Evolutionary conservation across 2,329 filamentous ascomycete species (phyloP).

Genomic region (Hymenoscyphus fructigenus): DNA sequence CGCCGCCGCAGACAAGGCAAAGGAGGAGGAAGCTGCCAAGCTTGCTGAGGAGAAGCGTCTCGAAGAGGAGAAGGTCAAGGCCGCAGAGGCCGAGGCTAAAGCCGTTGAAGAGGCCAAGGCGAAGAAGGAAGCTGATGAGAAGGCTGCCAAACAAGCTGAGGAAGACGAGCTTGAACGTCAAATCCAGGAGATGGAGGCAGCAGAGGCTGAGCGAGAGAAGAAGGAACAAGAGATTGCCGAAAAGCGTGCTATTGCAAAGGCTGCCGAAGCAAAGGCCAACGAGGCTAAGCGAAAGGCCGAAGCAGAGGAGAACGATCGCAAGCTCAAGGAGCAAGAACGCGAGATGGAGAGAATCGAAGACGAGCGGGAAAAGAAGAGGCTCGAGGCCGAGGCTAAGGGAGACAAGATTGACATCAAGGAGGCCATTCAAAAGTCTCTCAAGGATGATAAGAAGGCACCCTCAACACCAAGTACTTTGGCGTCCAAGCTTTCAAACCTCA

Average conservation of each 20-base stretch:
- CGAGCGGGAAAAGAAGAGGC: slow-evolving; percentile 60
- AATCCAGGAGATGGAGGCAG: slow-evolving; percentile 56
- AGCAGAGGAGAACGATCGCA: slow-evolving; percentile 59
- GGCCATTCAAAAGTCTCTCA: slow-evolving; percentile 21
- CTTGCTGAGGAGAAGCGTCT: slow-evolving; percentile 35
- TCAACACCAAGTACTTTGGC: slow-evolving; percentile 35
- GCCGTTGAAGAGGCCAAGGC: slow-evolving; percentile 39
- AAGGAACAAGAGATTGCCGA: slow-evolving; percentile 37
- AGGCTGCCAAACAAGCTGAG: slow-evolving; percentile 41
- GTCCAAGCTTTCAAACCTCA: slow-evolving; percentile 52
- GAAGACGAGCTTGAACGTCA: slow-evolving; percentile 60
- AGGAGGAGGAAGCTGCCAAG: slow-evolving; percentile 34
- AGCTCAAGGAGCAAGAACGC: slow-evolving; percentile 69
- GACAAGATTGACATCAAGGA: slow-evolving; percentile 26
- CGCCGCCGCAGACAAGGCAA: neutral
- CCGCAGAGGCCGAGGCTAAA: slow-evolving; percentile 35
- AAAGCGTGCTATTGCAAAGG: slow-evolving; percentile 37
- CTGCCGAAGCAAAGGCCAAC: slow-evolving; percentile 41
- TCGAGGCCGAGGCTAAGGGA: slow-evolving; percentile 41
- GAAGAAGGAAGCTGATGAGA: slow-evolving; percentile 36
- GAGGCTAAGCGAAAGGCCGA: slow-evolving; percentile 49
- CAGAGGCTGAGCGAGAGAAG: slow-evolving; percentile 36
- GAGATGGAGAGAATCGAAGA: slow-evolving; percentile 74
- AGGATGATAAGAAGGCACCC: slow-evolving; percentile 25
- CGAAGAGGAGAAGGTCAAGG: slow-evolving; percentile 39